Evolutionary conservation across 2,329 filamentous ascomycete genomes (phyloP).

Genomic region (Calonectria hawksworthii): DNA sequence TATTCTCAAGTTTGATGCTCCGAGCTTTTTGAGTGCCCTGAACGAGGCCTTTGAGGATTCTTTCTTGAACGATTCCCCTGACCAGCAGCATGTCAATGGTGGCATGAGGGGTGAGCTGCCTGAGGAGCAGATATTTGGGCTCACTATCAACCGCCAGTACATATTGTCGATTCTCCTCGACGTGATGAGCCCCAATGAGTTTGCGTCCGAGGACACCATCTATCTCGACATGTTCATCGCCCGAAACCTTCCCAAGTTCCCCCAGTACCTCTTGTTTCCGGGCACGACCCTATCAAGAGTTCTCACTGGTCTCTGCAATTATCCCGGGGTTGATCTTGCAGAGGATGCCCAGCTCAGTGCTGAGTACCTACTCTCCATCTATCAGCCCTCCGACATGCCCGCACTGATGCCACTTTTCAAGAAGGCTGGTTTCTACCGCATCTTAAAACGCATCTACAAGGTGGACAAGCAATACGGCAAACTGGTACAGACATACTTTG

Average conservation of each 20-base stretch:
- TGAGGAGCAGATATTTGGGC: constrained; percentile 76
- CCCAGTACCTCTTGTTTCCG: constrained; percentile 92
- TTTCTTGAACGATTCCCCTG: constrained; percentile 86
- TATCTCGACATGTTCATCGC: constrained; percentile 99
- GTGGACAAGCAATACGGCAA: constrained; percentile 83
- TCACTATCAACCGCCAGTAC: constrained; percentile 90
- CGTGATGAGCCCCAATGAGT: constrained; percentile 85
- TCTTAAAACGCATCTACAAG: constrained; percentile 90
- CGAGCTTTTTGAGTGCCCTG: constrained; percentile 93
- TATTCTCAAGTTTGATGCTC: constrained; percentile 88
- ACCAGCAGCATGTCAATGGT: constrained; percentile 69
- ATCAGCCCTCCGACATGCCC: constrained; percentile 87
- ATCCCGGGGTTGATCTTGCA: constrained; percentile 82
- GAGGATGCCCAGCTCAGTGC: constrained; percentile 98
- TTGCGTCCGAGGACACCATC: constrained; percentile 85
- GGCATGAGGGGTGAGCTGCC: constrained; percentile 64
- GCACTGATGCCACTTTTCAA: constrained; percentile 83
- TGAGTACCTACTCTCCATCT: constrained; percentile 93
- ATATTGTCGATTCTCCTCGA: constrained; percentile 91
- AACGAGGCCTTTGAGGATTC: constrained; percentile 98
- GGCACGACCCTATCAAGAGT: constrained; percentile 88
- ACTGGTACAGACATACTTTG: constrained; percentile 85
- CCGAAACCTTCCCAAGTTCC: constrained; percentile 94
- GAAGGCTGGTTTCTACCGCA: constrained; percentile 87
- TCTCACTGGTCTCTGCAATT: constrained; percentile 85